Evolutionary conservation across 805 yeast species (phyloP).

Genomic region (Candida arabinofermentans): DNA sequence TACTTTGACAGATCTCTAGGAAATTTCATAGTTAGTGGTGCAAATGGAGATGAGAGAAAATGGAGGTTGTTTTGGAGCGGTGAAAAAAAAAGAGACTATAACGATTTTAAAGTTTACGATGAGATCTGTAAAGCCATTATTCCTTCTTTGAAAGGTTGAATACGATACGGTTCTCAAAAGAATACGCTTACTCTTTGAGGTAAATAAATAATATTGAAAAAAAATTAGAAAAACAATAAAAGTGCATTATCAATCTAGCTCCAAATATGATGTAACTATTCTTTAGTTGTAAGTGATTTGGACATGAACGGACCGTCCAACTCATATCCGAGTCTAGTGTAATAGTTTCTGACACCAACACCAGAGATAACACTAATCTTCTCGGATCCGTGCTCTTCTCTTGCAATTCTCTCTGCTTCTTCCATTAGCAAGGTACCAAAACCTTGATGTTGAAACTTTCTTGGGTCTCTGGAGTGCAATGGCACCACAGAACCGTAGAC

Average conservation of each 20-base stretch:
- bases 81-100: slow-evolving; percentile 24
- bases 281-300: slow-evolving; percentile 33
- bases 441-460: slow-evolving; percentile 98
- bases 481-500: slow-evolving; percentile 98
- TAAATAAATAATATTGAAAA: neutral
- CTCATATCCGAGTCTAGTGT: slow-evolving; percentile 84
- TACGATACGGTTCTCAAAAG: neutral
- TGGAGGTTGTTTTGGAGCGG: slow-evolving; percentile 44
- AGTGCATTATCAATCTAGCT: neutral
- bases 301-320: slow-evolving; percentile 98
- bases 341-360: slow-evolving; percentile 96
- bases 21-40: slow-evolving; percentile 39
- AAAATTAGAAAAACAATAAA: neutral
- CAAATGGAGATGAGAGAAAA: neutral
- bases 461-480: slow-evolving; percentile 90
- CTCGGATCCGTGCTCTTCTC: slow-evolving; percentile 88
- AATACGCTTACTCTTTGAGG: neutral
- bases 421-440: slow-evolving; percentile 97
- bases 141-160: slow-evolving; percentile 42
- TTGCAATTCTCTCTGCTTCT: slow-evolving; percentile 94
- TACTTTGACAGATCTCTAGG: slow-evolving; percentile 89
- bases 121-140: slow-evolving; percentile 52
- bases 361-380: slow-evolving; percentile 95
- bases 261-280: neutral
- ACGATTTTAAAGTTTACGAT: slow-evolving; percentile 43